phyloP scores from a whole-genome alignment of 176 grass and related monocot genomes.

The Aegilops longissima region DNA sequence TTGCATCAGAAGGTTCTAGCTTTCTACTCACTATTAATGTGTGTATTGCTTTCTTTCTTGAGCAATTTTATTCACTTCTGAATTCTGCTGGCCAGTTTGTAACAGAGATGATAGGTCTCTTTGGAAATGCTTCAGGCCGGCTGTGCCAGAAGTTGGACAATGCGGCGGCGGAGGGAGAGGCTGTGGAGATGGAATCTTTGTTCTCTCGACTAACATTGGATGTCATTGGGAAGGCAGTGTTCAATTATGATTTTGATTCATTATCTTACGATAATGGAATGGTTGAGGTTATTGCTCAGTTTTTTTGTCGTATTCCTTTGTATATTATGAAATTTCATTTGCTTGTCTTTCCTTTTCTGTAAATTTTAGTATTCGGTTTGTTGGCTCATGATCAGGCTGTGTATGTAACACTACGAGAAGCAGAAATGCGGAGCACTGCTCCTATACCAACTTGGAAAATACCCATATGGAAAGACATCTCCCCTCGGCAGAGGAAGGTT shows the following conservation, averaged over 20 bases:
- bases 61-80: no score
- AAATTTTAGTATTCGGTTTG: not conserved
- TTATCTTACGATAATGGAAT: conserved; percentile 90
- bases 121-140: no score
- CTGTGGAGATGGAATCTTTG: conserved; percentile 66
- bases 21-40: no score
- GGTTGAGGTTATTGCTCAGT: conserved; percentile 64
- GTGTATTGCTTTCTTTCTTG: no score
- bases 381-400: conserved; percentile 59
- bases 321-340: not conserved
- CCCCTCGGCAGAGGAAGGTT: conserved; percentile 88
- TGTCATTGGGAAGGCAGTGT: conserved; percentile 95
- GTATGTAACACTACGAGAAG: conserved; percentile 74
- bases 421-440: conserved; percentile 89
- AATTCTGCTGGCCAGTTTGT: no score
- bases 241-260: conserved; percentile 98
- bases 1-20: conserved; percentile 80
- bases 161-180: no score
- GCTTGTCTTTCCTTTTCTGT: not conserved
- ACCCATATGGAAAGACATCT: conserved; percentile 99
- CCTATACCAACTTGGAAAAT: conserved; percentile 98
- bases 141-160: no score
- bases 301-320: not conserved
- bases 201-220: conserved; percentile 91
- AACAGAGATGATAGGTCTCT: no score